Percentiles rank a stretch among this genome's conserved stretches.
These are phyloP conservation scores for Starmerella asiatica DNA, from an alignment of 805 yeast species.

Conservation along the genomic window DNA sequence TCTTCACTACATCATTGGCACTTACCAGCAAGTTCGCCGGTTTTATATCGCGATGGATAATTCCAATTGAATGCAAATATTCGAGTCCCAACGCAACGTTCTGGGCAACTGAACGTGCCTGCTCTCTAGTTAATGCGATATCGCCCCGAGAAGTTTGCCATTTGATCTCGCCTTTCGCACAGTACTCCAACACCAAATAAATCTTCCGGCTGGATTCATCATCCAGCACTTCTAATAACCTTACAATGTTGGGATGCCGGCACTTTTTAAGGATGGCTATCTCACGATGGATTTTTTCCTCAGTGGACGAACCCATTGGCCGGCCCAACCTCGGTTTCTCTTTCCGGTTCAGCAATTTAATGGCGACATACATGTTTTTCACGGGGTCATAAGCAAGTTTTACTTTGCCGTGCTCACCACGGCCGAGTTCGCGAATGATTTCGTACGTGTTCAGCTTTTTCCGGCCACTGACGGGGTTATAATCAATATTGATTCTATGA, in stretches of 20 bases:
- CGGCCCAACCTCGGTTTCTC: conserved; percentile 42
- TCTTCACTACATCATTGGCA: conserved; percentile 62
- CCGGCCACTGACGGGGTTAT: conserved; percentile 63
- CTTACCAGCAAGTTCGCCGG: conserved; percentile 80
- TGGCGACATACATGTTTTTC: conserved; percentile 58
- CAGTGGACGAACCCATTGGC: conserved; percentile 36
- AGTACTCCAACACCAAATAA: conserved; percentile 76
- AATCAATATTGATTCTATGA: conserved; percentile 61
- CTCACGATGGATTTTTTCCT: conserved; percentile 68
- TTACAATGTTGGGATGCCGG: conserved; percentile 84
- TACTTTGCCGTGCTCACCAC: conserved; percentile 98
- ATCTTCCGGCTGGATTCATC: conserved; percentile 73
- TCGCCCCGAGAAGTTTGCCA: conserved; percentile 52
- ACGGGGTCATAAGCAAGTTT: conserved; percentile 69
- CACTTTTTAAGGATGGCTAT: conserved; percentile 89
- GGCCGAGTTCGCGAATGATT: conserved; percentile 71
- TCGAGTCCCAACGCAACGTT: conserved; percentile 82
- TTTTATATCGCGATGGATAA: conserved; percentile 83
- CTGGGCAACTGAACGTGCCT: conserved; percentile 59
- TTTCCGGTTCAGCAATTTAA: conserved; percentile 76
- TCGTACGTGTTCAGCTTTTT: conserved; percentile 83
- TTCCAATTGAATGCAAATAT: conserved; percentile 67
- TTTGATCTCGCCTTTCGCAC: conserved; percentile 78
- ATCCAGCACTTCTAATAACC: conserved; percentile 73
- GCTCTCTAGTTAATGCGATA: conserved; percentile 54